A percentile compares a stretch with the other conserved stretches of the same genome.
Evolutionary conservation across 495 filamentous ascomycete genomes (phyloP).

Genomic region (Penicillium taxi): DNA sequence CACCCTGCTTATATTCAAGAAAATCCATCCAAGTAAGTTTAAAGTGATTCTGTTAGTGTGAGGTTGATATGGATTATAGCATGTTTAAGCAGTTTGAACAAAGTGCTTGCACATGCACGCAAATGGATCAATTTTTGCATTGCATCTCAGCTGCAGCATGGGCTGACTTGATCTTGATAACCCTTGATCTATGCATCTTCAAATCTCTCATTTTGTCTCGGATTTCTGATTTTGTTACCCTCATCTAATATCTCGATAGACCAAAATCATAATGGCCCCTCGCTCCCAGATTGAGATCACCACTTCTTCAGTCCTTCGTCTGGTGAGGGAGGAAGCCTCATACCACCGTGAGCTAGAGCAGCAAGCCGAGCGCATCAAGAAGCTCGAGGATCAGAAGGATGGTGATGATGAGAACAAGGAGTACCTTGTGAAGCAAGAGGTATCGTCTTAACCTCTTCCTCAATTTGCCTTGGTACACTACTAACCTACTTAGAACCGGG

Average conservation of each 20-base stretch:
- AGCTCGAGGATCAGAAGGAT: conserved; percentile 45
- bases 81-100: no score
- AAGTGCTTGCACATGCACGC: no score
- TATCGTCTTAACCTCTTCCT: conserved; percentile 21
- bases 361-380: conserved; percentile 63
- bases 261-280: conserved; percentile 51
- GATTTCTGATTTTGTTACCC: background rate
- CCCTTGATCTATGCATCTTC: no score
- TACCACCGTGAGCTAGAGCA: conserved; percentile 76
- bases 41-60: no score
- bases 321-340: conserved; percentile 84
- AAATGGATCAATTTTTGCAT: no score
- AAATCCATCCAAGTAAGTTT: no score
- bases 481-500: conserved; percentile 51
- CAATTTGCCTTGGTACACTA: background rate
- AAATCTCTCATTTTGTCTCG: no score
- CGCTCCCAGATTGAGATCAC: conserved; percentile 65
- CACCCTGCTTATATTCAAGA: no score
- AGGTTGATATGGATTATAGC: no score
- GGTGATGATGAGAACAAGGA: conserved; percentile 57
- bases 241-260: conserved; percentile 2
- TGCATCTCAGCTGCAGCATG: no score
- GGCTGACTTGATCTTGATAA: no score
- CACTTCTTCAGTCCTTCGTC: conserved; percentile 64
- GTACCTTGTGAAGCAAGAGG: conserved; percentile 77